phyloP scores from a whole-genome alignment of 805 yeast species.

The Wickerhamomyces xylosicus region DNA sequence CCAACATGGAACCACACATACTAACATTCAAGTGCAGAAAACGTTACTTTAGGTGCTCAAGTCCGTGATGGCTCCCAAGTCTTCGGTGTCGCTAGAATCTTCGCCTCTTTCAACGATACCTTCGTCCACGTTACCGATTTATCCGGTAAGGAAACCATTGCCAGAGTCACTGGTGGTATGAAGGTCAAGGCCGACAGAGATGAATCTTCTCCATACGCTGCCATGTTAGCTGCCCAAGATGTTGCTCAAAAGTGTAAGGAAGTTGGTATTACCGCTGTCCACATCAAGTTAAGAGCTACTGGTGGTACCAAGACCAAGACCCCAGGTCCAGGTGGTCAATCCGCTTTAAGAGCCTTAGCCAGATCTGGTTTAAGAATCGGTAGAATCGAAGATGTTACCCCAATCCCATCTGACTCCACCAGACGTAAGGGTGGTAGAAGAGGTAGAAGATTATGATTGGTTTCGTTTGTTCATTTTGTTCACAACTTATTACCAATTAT shows the following conservation, averaged over 20 bases:
- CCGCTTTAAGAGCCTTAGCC: slow-evolving; percentile 98
- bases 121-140: slow-evolving; percentile 99
- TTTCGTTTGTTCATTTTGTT: background rate
- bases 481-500: slow-evolving; percentile 2
- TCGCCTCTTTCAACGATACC: slow-evolving; percentile 99
- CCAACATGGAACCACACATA: slow-evolving; percentile 1
- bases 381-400: slow-evolving; percentile 99
- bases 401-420: slow-evolving; percentile 99
- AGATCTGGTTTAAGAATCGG: slow-evolving; percentile 99
- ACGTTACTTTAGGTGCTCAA: slow-evolving; percentile 70
- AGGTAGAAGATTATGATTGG: slow-evolving; percentile 94
- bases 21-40: slow-evolving; percentile 27
- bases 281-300: slow-evolving; percentile 98
- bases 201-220: slow-evolving; percentile 99
- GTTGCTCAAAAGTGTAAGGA: slow-evolving; percentile 98
- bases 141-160: slow-evolving; percentile 99
- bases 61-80: slow-evolving; percentile 97
- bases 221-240: slow-evolving; percentile 99
- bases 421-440: slow-evolving; percentile 99
- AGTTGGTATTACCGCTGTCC: slow-evolving; percentile 99
- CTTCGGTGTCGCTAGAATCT: slow-evolving; percentile 99
- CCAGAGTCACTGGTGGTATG: slow-evolving; percentile 99
- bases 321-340: slow-evolving; percentile 99
- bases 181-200: slow-evolving; percentile 99
- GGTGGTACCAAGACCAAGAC: slow-evolving; percentile 99